Evolutionary conservation across 2,329 filamentous ascomycete genomes (phyloP).

Genomic region (Zymoseptoria crescenta): DNA sequence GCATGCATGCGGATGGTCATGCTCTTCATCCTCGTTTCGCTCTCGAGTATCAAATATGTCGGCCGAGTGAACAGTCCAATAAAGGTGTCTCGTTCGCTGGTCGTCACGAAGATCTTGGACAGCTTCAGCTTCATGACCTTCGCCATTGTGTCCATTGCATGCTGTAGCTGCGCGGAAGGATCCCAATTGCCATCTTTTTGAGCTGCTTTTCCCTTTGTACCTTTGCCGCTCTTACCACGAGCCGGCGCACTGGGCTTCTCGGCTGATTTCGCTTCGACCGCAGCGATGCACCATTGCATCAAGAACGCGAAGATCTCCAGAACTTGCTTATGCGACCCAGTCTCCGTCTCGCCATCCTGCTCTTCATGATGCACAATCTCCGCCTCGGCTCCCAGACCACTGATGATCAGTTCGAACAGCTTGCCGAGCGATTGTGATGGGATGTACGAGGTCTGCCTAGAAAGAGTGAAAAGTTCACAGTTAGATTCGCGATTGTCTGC

Average conservation of each 20-base stretch:
- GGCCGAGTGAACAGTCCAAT: slow-evolving; percentile 85
- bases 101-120: slow-evolving; percentile 87
- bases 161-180: slow-evolving; percentile 77
- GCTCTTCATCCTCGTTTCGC: slow-evolving; percentile 83
- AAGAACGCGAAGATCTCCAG: slow-evolving; percentile 92
- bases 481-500: slow-evolving; percentile 38
- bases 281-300: slow-evolving; percentile 88
- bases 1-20: slow-evolving; percentile 89
- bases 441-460: slow-evolving; percentile 71
- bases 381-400: slow-evolving; percentile 64
- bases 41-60: slow-evolving; percentile 89
- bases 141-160: slow-evolving; percentile 86
- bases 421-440: slow-evolving; percentile 81
- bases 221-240: slow-evolving; percentile 66
- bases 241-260: slow-evolving; percentile 73
- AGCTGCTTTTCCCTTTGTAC: slow-evolving; percentile 58
- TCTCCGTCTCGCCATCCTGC: slow-evolving; percentile 60
- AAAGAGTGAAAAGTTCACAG: slow-evolving; percentile 56
- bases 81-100: slow-evolving; percentile 92
- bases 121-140: slow-evolving; percentile 91
- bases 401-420: slow-evolving; percentile 78
- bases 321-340: slow-evolving; percentile 75
- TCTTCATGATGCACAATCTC: slow-evolving; percentile 83
- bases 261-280: slow-evolving; percentile 78
- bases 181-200: slow-evolving; percentile 76